Base-by-base conservation (phyloP, 106 monocot genomes). In the Allium cepa region DNA sequence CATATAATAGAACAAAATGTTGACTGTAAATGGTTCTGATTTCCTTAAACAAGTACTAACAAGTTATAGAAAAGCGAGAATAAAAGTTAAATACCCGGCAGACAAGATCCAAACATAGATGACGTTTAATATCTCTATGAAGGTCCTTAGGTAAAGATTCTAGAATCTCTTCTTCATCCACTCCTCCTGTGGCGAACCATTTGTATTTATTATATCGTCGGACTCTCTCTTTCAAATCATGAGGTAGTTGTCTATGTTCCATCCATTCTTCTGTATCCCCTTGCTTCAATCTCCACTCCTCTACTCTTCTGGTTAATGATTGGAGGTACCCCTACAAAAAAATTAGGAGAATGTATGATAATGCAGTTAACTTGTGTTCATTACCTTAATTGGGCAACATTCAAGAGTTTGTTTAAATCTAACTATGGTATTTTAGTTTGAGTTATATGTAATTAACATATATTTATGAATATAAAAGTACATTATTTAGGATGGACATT, bases 231-330 rank as follows among this genome's bases (percentile, higher is more conserved):
- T 71, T 71, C 62, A 88, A 63, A 49, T 84, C 68, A 60, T 72
- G 69, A 68, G 94, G 94, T 11, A 94, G 83, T 71, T 94, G 90
- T 47, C 87, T 84, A 76, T 94, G 94, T 49, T 51, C 77, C 94
- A 94, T 94, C 94, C 94, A 94, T 68, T 94, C 87, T 60, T 94
- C 94, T 7, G 90, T 94, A 56, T 94, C 90, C 59, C 85, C 80
- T 73, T 78, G 78, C 72, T 77, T 82, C 60, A 94, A 52, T 65
- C 94, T 79, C 94, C 94, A 94, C 68, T 94, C 94, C 67, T 94
- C 94, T 52, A 90, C 77, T 58, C 83, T 84, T 69, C 85, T 79
- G 49, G 84, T 94, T 27, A 83, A 66, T 4, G 94, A 94, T 77
- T 87, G 87, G 66, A 94, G 66, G 77, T 94, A 94, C 8, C 86